phyloP scores from a whole-genome alignment of 805 yeast genomes.

The Candida boleticola region DNA sequence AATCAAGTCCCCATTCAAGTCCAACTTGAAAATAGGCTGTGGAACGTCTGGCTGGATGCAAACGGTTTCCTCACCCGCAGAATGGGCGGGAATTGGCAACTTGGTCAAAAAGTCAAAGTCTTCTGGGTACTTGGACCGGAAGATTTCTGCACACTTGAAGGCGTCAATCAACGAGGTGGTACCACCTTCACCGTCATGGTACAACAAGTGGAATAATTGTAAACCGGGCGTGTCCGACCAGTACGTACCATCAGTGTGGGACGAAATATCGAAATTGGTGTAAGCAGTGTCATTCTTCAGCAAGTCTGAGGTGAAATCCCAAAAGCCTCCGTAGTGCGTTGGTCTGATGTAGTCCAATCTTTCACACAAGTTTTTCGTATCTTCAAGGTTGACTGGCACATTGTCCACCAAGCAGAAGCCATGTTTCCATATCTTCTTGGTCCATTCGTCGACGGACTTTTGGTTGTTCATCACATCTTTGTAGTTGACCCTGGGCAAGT shows the following conservation, averaged over 20 bases:
- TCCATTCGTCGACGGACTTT: constrained; percentile 54
- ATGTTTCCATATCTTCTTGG: constrained; percentile 48
- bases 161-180: constrained; percentile 67
- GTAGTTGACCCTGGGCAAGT: constrained; percentile 50
- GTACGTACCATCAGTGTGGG: constrained; percentile 74
- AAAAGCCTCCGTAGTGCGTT: constrained; percentile 78
- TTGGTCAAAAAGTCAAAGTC: constrained; percentile 49
- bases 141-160: constrained; percentile 53
- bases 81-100: constrained; percentile 62
- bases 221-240: constrained; percentile 74
- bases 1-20: constrained; percentile 47
- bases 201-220: constrained; percentile 63
- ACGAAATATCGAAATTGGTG: constrained; percentile 60
- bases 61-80: constrained; percentile 67
- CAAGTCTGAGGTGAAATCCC: constrained; percentile 74
- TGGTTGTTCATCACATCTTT: constrained; percentile 44
- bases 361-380: constrained; percentile 56
- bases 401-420: constrained; percentile 64
- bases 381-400: constrained; percentile 60
- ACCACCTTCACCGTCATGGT: constrained; percentile 67
- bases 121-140: constrained; percentile 47
- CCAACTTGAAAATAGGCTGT: constrained; percentile 58
- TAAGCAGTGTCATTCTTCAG: constrained; percentile 70
- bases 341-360: constrained; percentile 59
- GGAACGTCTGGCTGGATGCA: constrained; percentile 57